Base-by-base conservation (phyloP, 257 asterid species). In the Gentiana straminea region DNA sequence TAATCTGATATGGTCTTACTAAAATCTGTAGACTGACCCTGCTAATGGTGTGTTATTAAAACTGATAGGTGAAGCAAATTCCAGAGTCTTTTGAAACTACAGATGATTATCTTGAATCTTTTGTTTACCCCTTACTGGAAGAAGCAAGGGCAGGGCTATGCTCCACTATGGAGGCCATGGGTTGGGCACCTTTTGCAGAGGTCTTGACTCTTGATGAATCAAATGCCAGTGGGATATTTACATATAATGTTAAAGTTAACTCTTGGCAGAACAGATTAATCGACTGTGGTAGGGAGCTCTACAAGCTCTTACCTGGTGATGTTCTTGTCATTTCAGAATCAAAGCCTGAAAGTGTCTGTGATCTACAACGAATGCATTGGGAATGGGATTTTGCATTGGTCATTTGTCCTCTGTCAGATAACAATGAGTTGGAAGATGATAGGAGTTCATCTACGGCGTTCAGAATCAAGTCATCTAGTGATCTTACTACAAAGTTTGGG, bases 301-400 rank as follows among this genome's bases (percentile, higher is more conserved):
- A 84, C 67, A 77, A 57, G 39, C 70, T 77, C 3, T 56, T 72
- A 67, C 84, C 86, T 4, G 86, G 86, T 32, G 90, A 79, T 62
- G 32, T 77, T 33, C 51, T 82, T 50, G 36, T 82, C 43, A 32
- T 79, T 36, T 72, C 82, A 6, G 63, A 68, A 49, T 46, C 24
- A 38, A 72, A 72, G 45, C 84, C 82, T 33, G 80, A 68, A 63
- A 41, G 70, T 12, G 61, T 24, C 52, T 55, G 64, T n/a, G 84
- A 74, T 51, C 62, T 77, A 1, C 71, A 49, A 13, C 58, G 70
- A 9, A 58, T 33, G 45, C 72, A 68, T 0, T 72, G 74, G 63
- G 58, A 54, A 3, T 72, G 65, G 59, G 63, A 69, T 13, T 53
- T 80, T 73, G 92, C 89, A 4, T 72, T 49, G 1, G 86, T 85